Conservation (phyloP, 352 stramenopile genomes). For the Globisporangium parvum region DNA sequence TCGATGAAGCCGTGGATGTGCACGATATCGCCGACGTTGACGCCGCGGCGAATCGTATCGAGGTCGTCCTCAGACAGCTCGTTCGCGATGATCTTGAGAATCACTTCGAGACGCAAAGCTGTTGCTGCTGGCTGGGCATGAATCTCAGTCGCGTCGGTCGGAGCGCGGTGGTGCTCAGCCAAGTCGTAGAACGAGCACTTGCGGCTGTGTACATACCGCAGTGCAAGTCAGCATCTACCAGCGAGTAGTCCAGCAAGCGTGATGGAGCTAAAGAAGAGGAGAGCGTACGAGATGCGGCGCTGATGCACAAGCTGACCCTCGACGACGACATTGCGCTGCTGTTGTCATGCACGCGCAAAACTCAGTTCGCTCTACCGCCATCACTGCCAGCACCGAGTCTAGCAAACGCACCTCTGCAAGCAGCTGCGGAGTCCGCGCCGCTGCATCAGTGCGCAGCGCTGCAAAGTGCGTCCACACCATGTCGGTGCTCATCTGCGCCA, state of each 20-base stretch:
- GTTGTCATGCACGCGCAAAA: not conserved
- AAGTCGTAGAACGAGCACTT: constrained; percentile 79
- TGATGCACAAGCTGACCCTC: constrained; percentile 73
- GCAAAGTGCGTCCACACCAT: constrained; percentile 37
- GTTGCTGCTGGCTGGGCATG: constrained; percentile 10
- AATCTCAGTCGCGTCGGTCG: not conserved
- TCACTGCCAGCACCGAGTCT: not conserved
- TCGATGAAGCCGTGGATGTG: constrained; percentile 58
- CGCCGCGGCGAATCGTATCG: constrained; percentile 46
- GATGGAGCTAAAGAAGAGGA: not conserved
- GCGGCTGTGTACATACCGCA: constrained; percentile 23
- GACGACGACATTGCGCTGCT: constrained; percentile 34
- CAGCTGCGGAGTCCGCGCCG: constrained; percentile 19
- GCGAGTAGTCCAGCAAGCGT: not conserved
- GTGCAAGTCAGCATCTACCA: not conserved
- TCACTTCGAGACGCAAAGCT: constrained; percentile 53
- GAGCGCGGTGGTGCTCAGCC: constrained; percentile 11
- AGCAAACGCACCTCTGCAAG: constrained; percentile 12
- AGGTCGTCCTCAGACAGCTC: constrained; percentile 60
- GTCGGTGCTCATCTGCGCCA: not conserved
- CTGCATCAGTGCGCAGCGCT: constrained; percentile 34
- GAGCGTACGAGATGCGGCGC: constrained; percentile 57
- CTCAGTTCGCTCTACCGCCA: not conserved
- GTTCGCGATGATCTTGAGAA: constrained; percentile 70
- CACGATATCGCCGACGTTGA: constrained; percentile 70